These are phyloP conservation scores for Wallacemonas sp. DNA, from an alignment of 208 protist genomes.

Conservation along the genomic window DNA sequence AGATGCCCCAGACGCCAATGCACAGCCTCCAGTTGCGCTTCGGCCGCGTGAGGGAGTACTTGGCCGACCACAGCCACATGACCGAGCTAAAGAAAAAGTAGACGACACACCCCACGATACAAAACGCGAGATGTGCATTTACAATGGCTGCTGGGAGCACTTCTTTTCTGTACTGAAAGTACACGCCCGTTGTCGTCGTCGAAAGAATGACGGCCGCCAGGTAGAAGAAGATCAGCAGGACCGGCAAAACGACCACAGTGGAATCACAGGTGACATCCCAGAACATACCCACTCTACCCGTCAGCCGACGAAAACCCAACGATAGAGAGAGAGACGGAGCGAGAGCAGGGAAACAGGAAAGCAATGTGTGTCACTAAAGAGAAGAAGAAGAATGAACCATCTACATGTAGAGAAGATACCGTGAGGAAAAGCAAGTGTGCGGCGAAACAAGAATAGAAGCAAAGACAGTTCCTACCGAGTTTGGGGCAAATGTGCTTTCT, in stretches of 20 bases:
- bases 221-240: slow-evolving; percentile 52
- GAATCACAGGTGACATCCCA: slow-evolving; percentile 16
- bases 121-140: slow-evolving; percentile 52
- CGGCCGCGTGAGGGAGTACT: slow-evolving; percentile 45
- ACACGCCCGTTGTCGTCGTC: slow-evolving; percentile 42
- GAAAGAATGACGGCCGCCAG: slow-evolving; percentile 37
- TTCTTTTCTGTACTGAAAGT: slow-evolving; percentile 37
- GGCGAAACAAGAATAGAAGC: too few species aligned
- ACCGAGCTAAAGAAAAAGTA: slow-evolving; percentile 54
- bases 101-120: slow-evolving; percentile 39
- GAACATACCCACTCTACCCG: slow-evolving; percentile 7
- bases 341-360: not conserved
- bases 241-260: slow-evolving; percentile 29
- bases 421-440: too few species aligned
- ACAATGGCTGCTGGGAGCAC: slow-evolving; percentile 31
- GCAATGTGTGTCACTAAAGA: too few species aligned
- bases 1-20: slow-evolving; percentile 44
- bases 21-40: slow-evolving; percentile 37
- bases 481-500: too few species aligned
- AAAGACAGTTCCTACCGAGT: too few species aligned
- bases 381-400: slow-evolving; percentile 22
- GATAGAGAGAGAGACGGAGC: not conserved
- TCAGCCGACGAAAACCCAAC: not conserved
- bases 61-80: slow-evolving; percentile 59
- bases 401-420: too few species aligned